phyloP scores from a whole-genome alignment of 805 yeast genomes.

The Starmerella gropengiesseri region DNA sequence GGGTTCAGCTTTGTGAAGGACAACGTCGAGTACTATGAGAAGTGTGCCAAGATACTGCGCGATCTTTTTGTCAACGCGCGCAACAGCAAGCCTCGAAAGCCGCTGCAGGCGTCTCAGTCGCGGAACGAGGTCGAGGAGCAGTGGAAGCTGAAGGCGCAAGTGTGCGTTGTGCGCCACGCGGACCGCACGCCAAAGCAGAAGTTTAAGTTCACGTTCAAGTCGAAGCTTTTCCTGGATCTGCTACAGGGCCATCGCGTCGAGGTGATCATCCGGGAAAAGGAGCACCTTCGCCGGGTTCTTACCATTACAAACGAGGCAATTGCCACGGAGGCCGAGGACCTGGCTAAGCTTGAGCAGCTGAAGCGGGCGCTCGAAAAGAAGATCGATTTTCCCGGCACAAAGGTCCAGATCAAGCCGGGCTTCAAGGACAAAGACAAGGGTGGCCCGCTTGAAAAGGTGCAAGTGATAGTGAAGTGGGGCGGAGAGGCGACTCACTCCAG shows the following conservation, averaged over 20 bases:
- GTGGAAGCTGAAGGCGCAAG: slow-evolving; percentile 93
- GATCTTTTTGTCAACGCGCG: slow-evolving; percentile 59
- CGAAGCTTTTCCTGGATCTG: slow-evolving; percentile 73
- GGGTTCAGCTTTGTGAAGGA: slow-evolving; percentile 97
- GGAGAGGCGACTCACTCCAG: slow-evolving; percentile 99
- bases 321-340: slow-evolving; percentile 65
- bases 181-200: slow-evolving; percentile 98
- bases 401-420: slow-evolving; percentile 84
- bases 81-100: slow-evolving; percentile 25
- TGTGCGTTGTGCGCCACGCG: slow-evolving; percentile 88
- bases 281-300: slow-evolving; percentile 74
- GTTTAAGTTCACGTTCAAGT: slow-evolving; percentile 85
- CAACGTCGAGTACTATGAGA: slow-evolving; percentile 73
- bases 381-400: slow-evolving; percentile 86
- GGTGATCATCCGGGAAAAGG: slow-evolving; percentile 82
- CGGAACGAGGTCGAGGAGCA: slow-evolving; percentile 42
- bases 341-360: slow-evolving; percentile 60
- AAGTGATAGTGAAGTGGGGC: slow-evolving; percentile 95
- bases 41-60: slow-evolving; percentile 66
- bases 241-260: slow-evolving; percentile 93
- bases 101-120: slow-evolving; percentile 13
- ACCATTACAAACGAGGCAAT: slow-evolving; percentile 76
- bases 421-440: slow-evolving; percentile 32
- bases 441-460: slow-evolving; percentile 78
- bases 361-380: slow-evolving; percentile 80